Base-by-base conservation (phyloP, 495 filamentous ascomycete genomes). In the Penicillium arizonense region DNA sequence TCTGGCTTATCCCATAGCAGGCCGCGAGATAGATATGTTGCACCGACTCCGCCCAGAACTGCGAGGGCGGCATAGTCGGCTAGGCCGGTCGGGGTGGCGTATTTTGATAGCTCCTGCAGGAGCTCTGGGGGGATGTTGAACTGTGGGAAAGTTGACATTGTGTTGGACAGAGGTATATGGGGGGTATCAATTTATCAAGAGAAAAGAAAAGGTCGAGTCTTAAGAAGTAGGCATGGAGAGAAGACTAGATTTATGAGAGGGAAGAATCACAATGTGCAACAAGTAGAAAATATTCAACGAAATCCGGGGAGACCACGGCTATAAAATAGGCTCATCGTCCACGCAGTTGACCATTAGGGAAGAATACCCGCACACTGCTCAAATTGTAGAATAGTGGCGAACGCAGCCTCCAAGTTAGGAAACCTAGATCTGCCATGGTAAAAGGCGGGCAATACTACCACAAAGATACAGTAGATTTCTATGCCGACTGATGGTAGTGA, bases 1-100 rank as follows among this genome's bases (percentile, higher is more conserved):
- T 71, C 68, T 16, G 66, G 63, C 35, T 61, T 48, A 41, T 71
- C 70, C 70, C 70, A 73, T 35, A 73, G 57, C 32, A 64, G 52
- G 3, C 70, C 70, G 5, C 64, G 61, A 9, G 66, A 64, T 11
- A 73, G 57, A 24, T 61, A 68, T 30, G 57, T 61, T 10, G 56
- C 67, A n/a, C 52, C 56, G 20, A 57, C 52, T 12, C 62, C 53
- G 21, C 58, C 62, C 26, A 72, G 52, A 23, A 70, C 36, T 2
- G 62, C 66, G 18, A 72, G 49, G 23, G 64, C 67, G 33, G 58
- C 44, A 49, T 68, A 72, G 42, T 72, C 69, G 23, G 59, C 63
- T 14, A 65, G 14, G 5, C 59, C 57, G 9, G 62, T 64, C 24
- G 65, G 69, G 1, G 56, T 58, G 14, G 57, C 50, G 38, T 57